Percentiles rank a stretch among this genome's conserved stretches.
These are phyloP conservation scores for Euphorbia pulcherrima DNA, from an alignment of 345 rosid species.

Conservation along the genomic window DNA sequence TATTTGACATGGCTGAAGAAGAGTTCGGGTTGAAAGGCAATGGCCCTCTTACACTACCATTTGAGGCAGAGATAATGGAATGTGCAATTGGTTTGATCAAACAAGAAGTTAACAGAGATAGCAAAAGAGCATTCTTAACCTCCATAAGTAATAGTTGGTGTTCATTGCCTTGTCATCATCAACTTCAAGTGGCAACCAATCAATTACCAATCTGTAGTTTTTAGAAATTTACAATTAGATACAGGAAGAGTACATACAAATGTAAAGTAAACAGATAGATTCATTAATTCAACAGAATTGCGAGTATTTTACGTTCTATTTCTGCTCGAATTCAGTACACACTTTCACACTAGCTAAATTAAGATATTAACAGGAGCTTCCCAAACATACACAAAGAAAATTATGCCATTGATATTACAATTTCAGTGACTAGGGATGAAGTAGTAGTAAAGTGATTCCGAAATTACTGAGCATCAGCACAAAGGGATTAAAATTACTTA, in stretches of 20 bases:
- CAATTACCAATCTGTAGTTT: conserved; percentile 4
- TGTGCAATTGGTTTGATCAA: conserved; percentile 15
- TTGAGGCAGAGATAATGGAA: not conserved
- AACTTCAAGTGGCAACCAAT: not conserved
- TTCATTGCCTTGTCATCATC: not conserved
- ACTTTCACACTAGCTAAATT: no score
- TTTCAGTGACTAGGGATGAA: no score
- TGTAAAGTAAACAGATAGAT: not conserved
- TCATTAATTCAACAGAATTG: not conserved
- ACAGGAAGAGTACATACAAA: not conserved
- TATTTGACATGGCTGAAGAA: conserved; percentile 9
- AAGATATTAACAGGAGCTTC: no score
- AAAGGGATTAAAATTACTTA: no score
- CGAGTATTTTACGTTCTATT: no score
- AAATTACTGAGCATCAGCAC: no score
- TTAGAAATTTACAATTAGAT: conserved; percentile 1
- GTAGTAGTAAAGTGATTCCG: no score
- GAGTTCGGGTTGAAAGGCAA: not conserved
- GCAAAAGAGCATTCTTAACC: not conserved
- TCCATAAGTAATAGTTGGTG: not conserved
- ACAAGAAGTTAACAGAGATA: conserved; percentile 4
- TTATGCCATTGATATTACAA: no score
- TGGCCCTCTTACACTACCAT: not conserved
- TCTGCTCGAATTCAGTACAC: not conserved
- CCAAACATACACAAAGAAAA: no score